Percentiles rank a stretch among this genome's conserved stretches.
phyloP scores from a whole-genome alignment of 2,329 filamentous ascomycete species.

The Calonectria leucothoes region DNA sequence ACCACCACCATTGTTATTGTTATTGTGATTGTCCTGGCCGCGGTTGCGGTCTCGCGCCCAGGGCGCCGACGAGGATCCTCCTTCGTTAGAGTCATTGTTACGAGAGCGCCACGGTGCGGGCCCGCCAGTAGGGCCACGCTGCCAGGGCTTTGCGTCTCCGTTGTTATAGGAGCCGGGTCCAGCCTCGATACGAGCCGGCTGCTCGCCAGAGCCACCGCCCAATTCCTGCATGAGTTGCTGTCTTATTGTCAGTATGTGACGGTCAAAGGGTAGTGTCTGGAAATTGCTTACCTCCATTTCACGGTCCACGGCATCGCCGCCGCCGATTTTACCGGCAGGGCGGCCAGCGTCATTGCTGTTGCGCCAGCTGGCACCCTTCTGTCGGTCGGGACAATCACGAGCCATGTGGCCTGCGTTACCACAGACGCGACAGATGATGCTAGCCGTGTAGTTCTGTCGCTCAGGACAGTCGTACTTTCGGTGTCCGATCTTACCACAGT shows the following conservation, averaged over 20 bases:
- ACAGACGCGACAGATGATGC: slow-evolving; percentile 98
- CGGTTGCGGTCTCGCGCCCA: slow-evolving; percentile 72
- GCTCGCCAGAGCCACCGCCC: slow-evolving; percentile 72
- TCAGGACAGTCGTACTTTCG: slow-evolving; percentile 99
- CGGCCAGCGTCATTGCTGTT: slow-evolving; percentile 73
- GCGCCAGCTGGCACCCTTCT: slow-evolving; percentile 91
- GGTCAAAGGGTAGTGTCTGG: background rate
- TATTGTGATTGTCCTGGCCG: slow-evolving; percentile 52
- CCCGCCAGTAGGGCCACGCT: slow-evolving; percentile 84
- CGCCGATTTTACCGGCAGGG: slow-evolving; percentile 75
- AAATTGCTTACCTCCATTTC: slow-evolving; percentile 87
- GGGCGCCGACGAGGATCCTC: slow-evolving; percentile 64
- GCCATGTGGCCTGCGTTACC: slow-evolving; percentile 99
- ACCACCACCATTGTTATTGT: slow-evolving; percentile 31
- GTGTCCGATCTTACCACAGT: slow-evolving; percentile 98
- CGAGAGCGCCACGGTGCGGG: slow-evolving; percentile 82
- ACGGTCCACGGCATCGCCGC: slow-evolving; percentile 87
- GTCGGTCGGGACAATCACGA: slow-evolving; percentile 94
- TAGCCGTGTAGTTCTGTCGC: slow-evolving; percentile 98
- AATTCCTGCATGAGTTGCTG: slow-evolving; percentile 98
- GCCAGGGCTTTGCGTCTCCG: slow-evolving; percentile 83
- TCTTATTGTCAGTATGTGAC: slow-evolving; percentile 53
- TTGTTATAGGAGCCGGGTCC: slow-evolving; percentile 72
- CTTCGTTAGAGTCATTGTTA: slow-evolving; percentile 62
- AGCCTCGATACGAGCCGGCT: slow-evolving; percentile 87